phyloP scores from a whole-genome alignment of 345 rosid genomes.

The Brassica carinata region DNA sequence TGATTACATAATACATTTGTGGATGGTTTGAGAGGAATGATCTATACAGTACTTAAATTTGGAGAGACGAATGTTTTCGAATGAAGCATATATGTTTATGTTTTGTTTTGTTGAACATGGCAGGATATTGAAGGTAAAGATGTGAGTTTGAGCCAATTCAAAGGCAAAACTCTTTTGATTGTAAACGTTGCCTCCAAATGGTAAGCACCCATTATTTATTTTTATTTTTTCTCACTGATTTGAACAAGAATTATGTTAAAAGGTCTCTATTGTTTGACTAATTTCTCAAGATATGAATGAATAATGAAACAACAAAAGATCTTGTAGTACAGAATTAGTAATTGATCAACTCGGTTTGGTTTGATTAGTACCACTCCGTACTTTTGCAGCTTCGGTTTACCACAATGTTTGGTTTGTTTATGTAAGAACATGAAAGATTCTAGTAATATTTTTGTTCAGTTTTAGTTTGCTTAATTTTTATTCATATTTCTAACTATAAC shows the following conservation, averaged over 20 bases:
- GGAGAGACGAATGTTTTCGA: no score
- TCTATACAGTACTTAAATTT: no score
- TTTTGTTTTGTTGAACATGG: neutral
- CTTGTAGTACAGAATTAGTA: neutral
- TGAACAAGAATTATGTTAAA: neutral
- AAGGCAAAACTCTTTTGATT: conserved; percentile 80
- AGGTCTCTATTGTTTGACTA: neutral
- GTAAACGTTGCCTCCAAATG: conserved; percentile 97
- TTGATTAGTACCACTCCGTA: neutral
- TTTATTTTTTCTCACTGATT: neutral
- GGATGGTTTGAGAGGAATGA: no score
- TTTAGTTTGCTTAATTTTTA: neutral
- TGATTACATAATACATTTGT: no score
- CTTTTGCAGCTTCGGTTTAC: neutral
- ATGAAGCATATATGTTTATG: no score
- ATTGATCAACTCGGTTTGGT: neutral
- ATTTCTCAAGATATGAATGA: neutral
- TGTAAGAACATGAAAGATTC: neutral
- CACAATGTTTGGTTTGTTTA: neutral
- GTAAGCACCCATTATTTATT: conserved; percentile 38
- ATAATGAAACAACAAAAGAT: neutral
- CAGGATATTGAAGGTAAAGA: conserved; percentile 54
- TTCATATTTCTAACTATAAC: no score
- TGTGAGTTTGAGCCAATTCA: conserved; percentile 60
- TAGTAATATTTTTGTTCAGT: neutral